phyloP scores from a whole-genome alignment of 1,139 yeast genomes.

The Maudiozyma humilis region DNA sequence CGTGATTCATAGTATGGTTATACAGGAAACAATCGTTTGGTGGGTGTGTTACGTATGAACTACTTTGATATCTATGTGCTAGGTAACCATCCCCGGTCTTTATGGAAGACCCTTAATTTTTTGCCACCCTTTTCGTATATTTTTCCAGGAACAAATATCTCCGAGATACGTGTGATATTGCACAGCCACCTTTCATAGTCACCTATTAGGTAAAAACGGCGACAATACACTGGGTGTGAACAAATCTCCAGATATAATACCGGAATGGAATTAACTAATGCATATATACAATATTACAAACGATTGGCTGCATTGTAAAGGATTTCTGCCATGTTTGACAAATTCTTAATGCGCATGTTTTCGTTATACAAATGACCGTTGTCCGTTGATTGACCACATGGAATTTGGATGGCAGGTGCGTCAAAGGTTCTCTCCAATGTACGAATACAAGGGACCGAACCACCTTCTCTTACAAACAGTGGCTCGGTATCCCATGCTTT shows the following conservation, averaged over 20 bases:
- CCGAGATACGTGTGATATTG: no score
- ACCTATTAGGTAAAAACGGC: no score
- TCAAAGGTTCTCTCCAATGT: constrained; percentile 71
- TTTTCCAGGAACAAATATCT: no score
- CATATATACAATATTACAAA: constrained; percentile 22
- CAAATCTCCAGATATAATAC: no score
- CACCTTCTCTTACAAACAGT: constrained; percentile 86
- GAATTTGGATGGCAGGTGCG: constrained; percentile 92
- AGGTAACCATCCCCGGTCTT: no score
- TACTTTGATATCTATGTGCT: not conserved
- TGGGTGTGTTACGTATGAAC: not conserved
- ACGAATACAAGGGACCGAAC: constrained; percentile 86
- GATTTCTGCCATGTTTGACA: constrained; percentile 64
- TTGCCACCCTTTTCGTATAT: no score
- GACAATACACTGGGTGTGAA: no score
- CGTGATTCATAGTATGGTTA: not conserved
- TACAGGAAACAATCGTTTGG: no score
- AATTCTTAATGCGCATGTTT: constrained; percentile 66
- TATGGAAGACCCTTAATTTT: no score
- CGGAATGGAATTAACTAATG: no score
- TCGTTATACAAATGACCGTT: constrained; percentile 91
- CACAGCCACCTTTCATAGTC: no score
- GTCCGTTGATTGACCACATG: constrained; percentile 93
- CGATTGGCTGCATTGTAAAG: constrained; percentile 47
- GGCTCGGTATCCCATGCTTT: constrained; percentile 65